Conservation (phyloP, 1,284 basidiomycete species). For the Cutaneotrichosporon cutaneum region DNA sequence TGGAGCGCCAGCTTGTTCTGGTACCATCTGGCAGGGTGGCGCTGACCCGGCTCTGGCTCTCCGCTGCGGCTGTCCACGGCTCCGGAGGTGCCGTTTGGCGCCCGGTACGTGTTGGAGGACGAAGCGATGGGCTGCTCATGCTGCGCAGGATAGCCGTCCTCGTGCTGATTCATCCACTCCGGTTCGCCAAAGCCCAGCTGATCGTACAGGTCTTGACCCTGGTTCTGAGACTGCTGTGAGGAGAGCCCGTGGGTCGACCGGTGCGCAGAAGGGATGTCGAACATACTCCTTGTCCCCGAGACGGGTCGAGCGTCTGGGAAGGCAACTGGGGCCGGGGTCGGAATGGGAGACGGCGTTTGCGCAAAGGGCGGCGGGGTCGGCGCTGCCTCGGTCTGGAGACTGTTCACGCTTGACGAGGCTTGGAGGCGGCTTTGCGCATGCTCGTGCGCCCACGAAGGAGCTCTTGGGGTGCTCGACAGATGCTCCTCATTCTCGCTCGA, state of each 20-base stretch:
- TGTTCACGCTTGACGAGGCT: background rate
- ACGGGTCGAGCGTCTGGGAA: background rate
- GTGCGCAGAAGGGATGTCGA: background rate
- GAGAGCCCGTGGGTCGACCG: background rate
- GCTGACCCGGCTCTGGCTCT: conserved; percentile 30
- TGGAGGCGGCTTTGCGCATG: background rate
- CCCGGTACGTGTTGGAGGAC: background rate
- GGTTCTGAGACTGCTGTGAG: background rate
- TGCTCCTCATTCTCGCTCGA: background rate
- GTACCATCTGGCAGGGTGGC: conserved; percentile 45
- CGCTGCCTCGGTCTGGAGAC: background rate
- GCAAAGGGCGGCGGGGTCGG: background rate
- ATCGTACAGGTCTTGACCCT: conserved; percentile 3
- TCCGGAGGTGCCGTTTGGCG: background rate
- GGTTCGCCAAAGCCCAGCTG: background rate
- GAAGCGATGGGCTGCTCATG: conserved; percentile 3
- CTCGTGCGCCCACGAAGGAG: background rate
- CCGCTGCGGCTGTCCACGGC: background rate
- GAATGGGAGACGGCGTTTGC: background rate
- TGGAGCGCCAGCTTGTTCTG: conserved; percentile 51
- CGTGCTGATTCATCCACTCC: background rate
- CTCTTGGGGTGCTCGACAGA: background rate
- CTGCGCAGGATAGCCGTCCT: background rate
- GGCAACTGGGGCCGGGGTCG: background rate
- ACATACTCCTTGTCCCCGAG: background rate